These are phyloP conservation scores for Dryas alaskensis DNA, from an alignment of 306 rosid species.

Conservation along the genomic window DNA sequence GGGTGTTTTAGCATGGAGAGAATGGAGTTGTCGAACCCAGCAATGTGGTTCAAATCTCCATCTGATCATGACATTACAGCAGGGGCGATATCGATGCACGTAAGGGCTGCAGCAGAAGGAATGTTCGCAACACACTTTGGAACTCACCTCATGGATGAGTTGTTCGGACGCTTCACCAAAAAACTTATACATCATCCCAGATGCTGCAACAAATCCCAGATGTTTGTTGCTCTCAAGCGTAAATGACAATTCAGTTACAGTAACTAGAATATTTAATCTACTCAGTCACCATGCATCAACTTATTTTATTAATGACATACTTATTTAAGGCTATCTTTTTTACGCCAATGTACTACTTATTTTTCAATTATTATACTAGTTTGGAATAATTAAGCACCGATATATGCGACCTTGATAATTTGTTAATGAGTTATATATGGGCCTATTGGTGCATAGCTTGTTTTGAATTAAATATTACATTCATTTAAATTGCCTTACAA, in stretches of 20 bases:
- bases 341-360: no score
- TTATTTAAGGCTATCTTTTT: no score
- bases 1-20: constrained; percentile 43
- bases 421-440: no score
- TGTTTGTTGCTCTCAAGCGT: constrained; percentile 43
- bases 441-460: no score
- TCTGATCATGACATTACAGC: not conserved
- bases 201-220: constrained; percentile 33
- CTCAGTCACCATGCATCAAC: no score
- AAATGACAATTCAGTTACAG: not conserved
- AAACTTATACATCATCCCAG: constrained; percentile 15
- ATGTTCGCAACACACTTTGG: constrained; percentile 42
- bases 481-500: no score
- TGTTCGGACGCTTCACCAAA: constrained; percentile 33
- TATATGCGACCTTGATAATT: no score
- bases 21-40: constrained; percentile 43
- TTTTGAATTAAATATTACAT: no score
- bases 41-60: constrained; percentile 36
- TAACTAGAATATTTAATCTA: no score
- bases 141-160: constrained; percentile 20
- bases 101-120: constrained; percentile 50
- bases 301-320: no score
- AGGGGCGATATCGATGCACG: constrained; percentile 24
- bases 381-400: no score
- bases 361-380: no score